Base-by-base conservation (phyloP, 768 basidiomycete genomes). In the Phanerochaete carnosa region DNA sequence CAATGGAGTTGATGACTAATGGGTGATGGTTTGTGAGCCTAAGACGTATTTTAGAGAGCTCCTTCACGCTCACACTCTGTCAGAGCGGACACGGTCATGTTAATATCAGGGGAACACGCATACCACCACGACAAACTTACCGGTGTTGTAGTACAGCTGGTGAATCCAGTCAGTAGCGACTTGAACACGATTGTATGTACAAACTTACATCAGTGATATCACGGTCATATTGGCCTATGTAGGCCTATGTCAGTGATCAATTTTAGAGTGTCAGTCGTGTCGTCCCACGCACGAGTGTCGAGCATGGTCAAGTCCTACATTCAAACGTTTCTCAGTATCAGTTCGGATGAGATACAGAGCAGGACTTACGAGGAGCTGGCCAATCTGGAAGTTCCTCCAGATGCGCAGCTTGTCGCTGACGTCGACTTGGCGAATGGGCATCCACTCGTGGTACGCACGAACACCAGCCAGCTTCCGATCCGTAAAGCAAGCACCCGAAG, bases 311-410 rank as follows among this genome's bases (percentile, higher is more conserved):
- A 68, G 65, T 85, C 84, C 70, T 72, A 11, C 39, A 35, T 3
- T 16, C 26, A 35, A 19, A 25, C 29, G 3, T 22, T 2, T n/a
- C 39, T 56, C 45, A 56, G 53, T 35, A 19, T 55, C 19, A 59
- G 52, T 37, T 6, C 12, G 35, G 3, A 30, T 33, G 30, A 59
- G 30, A 26, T 37, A 8, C 29, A 54, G 23, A 25, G 29, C 7
- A 12, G 5, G 12, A 58, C 67, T 54, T 37, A 70, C 72, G 64
- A 84, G 66, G n/a, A 86, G 76, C 67, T 83, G 83, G 49, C 84
- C 85, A 37, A 87, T 79, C 72, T 84, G 80, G 73, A 87, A 85
- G 65, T 83, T 84, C 33, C 84, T 77, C 83, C 83, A 86, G 55
- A 85, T 85, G 28, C 83, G 76, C 16, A 86, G 77, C 64, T 81